Evolutionary conservation across 495 filamentous ascomycete genomes (phyloP).

Genomic region (Sphaerosporella brunnea): DNA sequence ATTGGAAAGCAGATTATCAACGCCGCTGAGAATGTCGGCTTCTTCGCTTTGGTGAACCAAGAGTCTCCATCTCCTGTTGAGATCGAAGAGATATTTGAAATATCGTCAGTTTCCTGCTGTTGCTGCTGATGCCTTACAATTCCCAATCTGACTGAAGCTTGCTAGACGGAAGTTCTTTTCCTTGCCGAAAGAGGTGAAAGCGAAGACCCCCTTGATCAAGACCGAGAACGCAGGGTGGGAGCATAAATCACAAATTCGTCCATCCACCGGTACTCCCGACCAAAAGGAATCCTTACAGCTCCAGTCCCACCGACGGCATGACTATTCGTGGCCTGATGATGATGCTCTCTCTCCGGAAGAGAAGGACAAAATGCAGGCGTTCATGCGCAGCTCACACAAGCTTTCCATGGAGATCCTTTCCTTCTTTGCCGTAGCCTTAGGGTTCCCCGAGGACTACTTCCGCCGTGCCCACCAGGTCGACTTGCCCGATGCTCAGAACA

Average conservation of each 20-base stretch:
- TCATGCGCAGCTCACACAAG: conserved; percentile 37
- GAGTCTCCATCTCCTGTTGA: conserved; percentile 32
- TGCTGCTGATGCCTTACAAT: not conserved
- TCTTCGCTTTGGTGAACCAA: conserved; percentile 44
- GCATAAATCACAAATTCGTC: conserved; percentile 41
- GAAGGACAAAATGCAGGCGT: conserved; percentile 28
- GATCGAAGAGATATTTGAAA: conserved; percentile 37
- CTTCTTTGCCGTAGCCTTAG: conserved; percentile 42
- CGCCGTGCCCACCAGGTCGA: conserved; percentile 36
- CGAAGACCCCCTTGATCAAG: conserved; percentile 35
- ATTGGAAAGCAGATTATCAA: conserved; percentile 38
- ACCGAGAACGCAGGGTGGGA: conserved; percentile 47
- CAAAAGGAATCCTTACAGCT: conserved; percentile 47
- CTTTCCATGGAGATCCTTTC: conserved; percentile 41
- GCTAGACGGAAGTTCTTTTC: conserved; percentile 34
- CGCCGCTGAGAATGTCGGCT: conserved; percentile 44
- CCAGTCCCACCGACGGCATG: conserved; percentile 36
- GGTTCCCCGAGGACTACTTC: conserved; percentile 41
- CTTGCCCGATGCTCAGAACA: conserved; percentile 35
- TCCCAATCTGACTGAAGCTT: not conserved
- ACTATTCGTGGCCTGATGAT: conserved; percentile 36
- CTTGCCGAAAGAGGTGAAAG: conserved; percentile 36
- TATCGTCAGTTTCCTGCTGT: conserved; percentile 21
- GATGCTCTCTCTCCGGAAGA: conserved; percentile 30
- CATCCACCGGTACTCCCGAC: conserved; percentile 42